A percentile compares a stretch with the other conserved stretches of the same genome.
Evolutionary conservation across 2,329 filamentous ascomycete genomes (phyloP).

Genomic region (Rutstroemia sp.): DNA sequence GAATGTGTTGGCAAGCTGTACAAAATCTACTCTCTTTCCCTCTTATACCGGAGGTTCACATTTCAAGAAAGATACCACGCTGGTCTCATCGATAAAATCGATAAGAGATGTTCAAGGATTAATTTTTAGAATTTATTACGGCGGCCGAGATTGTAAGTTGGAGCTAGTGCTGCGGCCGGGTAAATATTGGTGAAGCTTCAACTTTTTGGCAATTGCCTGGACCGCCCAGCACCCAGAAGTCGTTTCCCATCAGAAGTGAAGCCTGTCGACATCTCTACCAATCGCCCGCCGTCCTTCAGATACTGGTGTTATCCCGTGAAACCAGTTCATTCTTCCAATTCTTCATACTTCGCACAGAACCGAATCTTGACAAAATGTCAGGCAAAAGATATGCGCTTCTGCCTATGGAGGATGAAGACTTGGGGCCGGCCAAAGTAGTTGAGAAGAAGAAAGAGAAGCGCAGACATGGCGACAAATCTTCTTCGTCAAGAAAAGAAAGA

Average conservation of each 20-base stretch:
- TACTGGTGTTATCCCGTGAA: no score
- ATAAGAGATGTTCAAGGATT: not conserved
- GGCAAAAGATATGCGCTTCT: slow-evolving; percentile 59
- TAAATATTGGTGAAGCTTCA: not conserved
- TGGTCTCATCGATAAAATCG: slow-evolving; percentile 9
- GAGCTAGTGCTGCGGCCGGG: not conserved
- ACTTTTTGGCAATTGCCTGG: not conserved
- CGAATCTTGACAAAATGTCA: slow-evolving; percentile 22
- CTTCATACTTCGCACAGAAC: not conserved
- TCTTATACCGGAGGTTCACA: not conserved
- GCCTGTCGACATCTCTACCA: no score
- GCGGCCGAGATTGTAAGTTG: not conserved
- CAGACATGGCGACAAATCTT: slow-evolving; percentile 31
- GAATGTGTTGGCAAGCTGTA: not conserved
- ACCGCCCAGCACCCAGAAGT: not conserved
- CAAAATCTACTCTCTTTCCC: not conserved
- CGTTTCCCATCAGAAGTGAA: not conserved
- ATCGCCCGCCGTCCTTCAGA: no score
- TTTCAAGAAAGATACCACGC: slow-evolving; percentile 10
- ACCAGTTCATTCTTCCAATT: not conserved
- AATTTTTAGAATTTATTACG: not conserved
- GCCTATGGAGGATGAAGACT: slow-evolving; percentile 58
- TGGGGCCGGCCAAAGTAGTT: slow-evolving; percentile 45
- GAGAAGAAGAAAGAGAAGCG: slow-evolving; percentile 39
- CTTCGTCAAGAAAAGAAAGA: slow-evolving; percentile 27